These are phyloP conservation scores for Leccinum aurantiacum DNA, from an alignment of 768 basidiomycete species.

Conservation along the genomic window DNA sequence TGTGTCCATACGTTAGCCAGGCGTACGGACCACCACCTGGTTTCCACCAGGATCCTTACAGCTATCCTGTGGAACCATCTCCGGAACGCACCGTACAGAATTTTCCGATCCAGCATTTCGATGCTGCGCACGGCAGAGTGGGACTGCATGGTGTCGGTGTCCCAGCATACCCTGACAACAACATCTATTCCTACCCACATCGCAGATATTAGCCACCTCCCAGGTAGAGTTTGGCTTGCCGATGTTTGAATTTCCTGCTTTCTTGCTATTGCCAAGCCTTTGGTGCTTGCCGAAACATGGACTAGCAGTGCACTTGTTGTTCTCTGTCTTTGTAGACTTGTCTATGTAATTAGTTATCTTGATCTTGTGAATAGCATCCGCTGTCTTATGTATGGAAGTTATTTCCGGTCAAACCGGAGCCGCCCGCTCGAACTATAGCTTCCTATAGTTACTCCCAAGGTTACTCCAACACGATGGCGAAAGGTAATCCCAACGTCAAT, in stretches of 20 bases:
- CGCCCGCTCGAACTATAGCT: background rate
- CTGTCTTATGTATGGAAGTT: background rate
- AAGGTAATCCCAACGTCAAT: slow-evolving; percentile 7
- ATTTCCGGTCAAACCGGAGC: background rate
- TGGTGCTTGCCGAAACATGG: slow-evolving; percentile 17
- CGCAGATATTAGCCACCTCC: slow-evolving; percentile 7
- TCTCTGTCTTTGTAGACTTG: background rate
- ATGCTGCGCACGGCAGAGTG: slow-evolving; percentile 8
- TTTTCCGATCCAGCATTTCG: slow-evolving; percentile 12
- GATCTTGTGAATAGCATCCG: background rate
- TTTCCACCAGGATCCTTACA: slow-evolving; percentile 16
- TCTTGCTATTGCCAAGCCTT: slow-evolving; percentile 7
- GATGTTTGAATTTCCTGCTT: slow-evolving; percentile 5
- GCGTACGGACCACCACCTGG: slow-evolving; percentile 7
- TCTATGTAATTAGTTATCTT: slow-evolving; percentile 10
- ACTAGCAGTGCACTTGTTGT: slow-evolving; percentile 11
- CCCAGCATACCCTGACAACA: slow-evolving; percentile 13
- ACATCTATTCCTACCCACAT: slow-evolving; percentile 13
- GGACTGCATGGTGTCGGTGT: slow-evolving; percentile 13
- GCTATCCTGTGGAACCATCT: slow-evolving; percentile 7
- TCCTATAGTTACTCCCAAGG: too few relatives aligned
- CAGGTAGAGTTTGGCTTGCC: slow-evolving; percentile 5
- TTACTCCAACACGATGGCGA: slow-evolving; percentile 14
- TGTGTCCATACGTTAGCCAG: slow-evolving; percentile 7
- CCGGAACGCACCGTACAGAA: slow-evolving; percentile 16